A percentile compares a stretch with the other conserved stretches of the same genome.
phyloP scores from a whole-genome alignment of 768 basidiomycete species.

The Strobilomyces confusus region DNA sequence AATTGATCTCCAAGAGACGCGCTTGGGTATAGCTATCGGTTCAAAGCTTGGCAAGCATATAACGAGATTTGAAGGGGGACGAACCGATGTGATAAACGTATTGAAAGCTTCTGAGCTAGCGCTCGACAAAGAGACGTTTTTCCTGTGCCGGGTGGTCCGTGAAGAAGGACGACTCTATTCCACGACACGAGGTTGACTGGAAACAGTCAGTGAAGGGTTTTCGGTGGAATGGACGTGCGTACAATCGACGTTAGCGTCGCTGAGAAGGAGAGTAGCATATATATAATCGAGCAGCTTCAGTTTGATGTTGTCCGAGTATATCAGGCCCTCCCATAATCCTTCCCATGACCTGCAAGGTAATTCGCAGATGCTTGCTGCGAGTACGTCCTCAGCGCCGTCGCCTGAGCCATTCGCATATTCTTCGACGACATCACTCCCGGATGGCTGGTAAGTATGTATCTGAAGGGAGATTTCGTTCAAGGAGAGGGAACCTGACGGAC shows the following conservation, averaged over 20 bases:
- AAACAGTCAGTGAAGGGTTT: constrained; percentile 6
- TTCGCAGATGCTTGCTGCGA: constrained; percentile 87
- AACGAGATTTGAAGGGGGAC: constrained; percentile 14
- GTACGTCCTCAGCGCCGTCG: constrained; percentile 63
- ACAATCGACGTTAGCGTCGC: constrained; percentile 86
- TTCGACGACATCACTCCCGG: constrained; percentile 60
- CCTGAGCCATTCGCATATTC: constrained; percentile 64
- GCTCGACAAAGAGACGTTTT: constrained; percentile 95
- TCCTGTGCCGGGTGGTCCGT: constrained; percentile 97
- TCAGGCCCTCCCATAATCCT: constrained; percentile 89
- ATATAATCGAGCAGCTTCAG: constrained; percentile 88
- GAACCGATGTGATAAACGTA: constrained; percentile 81
- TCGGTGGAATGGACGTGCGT: constrained; percentile 26
- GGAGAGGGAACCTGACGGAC: constrained; percentile 50
- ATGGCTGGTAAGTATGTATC: constrained; percentile 87
- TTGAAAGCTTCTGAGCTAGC: constrained; percentile 91
- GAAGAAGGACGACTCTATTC: constrained; percentile 92
- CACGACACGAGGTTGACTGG: constrained; percentile 88
- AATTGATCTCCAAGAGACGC: constrained; percentile 94
- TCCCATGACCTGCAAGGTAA: constrained; percentile 83
- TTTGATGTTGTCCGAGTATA: constrained; percentile 84
- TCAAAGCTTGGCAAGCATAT: background rate
- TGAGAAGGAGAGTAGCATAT: constrained; percentile 89
- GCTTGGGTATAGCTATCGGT: constrained; percentile 72
- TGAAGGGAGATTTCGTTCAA: constrained; percentile 61